phyloP scores from a whole-genome alignment of 2,329 filamentous ascomycete species.

The Fusarium domesticum region DNA sequence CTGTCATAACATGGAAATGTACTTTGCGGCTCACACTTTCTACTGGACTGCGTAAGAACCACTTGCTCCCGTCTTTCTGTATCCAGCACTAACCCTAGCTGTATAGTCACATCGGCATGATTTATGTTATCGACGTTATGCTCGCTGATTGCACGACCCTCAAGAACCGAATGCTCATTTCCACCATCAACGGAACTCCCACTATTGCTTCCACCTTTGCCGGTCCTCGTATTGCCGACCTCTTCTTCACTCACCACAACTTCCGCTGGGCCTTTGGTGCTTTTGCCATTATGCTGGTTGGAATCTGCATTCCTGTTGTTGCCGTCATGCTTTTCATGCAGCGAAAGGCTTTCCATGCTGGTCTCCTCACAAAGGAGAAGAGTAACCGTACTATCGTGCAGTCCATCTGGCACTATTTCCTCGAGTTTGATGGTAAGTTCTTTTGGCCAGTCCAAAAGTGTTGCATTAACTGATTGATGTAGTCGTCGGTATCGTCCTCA shows the following conservation, averaged over 20 bases:
- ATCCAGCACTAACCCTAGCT: too few species aligned
- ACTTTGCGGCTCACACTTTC: constrained; percentile 60
- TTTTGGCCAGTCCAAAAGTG: too few species aligned
- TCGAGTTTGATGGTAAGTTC: constrained; percentile 1
- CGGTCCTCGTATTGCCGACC: constrained; percentile 39
- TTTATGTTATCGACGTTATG: constrained; percentile 42
- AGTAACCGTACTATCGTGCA: constrained; percentile 2
- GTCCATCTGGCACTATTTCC: neutral
- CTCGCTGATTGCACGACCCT: constrained; percentile 44
- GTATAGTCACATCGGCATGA: constrained; percentile 39
- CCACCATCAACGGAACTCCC: constrained; percentile 43
- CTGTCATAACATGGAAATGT: constrained; percentile 55
- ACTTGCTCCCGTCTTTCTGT: too few species aligned
- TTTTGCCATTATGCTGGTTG: constrained; percentile 48
- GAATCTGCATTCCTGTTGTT: neutral
- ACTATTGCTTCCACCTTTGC: constrained; percentile 45
- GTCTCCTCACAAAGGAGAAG: constrained; percentile 2
- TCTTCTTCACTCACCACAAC: constrained; percentile 38
- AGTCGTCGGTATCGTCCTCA: constrained; percentile 1
- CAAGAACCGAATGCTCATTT: constrained; percentile 42
- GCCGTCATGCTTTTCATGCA: neutral
- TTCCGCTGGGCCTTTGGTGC: constrained; percentile 53
- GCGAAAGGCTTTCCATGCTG: constrained; percentile 22
- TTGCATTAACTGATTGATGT: neutral
- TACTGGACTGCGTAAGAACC: constrained; percentile 52